Conservation (phyloP, 2,329 filamentous ascomycete species). For the Epichloe brachyelytri region DNA sequence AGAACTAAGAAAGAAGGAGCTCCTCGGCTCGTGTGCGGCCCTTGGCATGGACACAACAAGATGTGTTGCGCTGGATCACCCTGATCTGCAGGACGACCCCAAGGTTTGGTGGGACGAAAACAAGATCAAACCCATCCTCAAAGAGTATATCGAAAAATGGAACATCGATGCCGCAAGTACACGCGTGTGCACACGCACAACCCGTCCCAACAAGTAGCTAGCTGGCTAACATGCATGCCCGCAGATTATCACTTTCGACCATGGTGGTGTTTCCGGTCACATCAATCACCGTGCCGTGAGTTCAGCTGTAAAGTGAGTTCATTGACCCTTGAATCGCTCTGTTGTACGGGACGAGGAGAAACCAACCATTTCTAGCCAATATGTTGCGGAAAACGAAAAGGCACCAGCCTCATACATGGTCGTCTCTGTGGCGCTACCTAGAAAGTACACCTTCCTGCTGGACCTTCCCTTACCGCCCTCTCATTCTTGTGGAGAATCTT, state of each 20-base stretch:
- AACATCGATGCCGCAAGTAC: conserved; percentile 21
- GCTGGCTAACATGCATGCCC: conserved; percentile 3
- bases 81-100: conserved; percentile 25
- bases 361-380: conserved; percentile 11
- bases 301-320: conserved; percentile 22
- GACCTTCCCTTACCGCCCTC: conserved; percentile 24
- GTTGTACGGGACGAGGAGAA: neutral
- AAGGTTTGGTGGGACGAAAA: conserved; percentile 24
- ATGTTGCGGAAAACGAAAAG: conserved; percentile 15
- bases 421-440: conserved; percentile 20
- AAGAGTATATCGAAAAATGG: conserved; percentile 23
- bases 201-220: neutral
- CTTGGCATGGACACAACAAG: conserved; percentile 16
- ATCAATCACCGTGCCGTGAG: conserved; percentile 28
- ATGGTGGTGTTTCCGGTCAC: conserved; percentile 26
- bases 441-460: conserved; percentile 25
- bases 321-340: neutral
- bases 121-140: conserved; percentile 19
- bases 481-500: conserved; percentile 17
- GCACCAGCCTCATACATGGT: conserved; percentile 23
- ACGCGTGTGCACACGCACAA: neutral
- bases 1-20: conserved; percentile 15
- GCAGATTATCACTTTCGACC: conserved; percentile 27
- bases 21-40: conserved; percentile 17
- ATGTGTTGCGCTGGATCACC: conserved; percentile 20